phyloP scores from a whole-genome alignment of 1,284 basidiomycete genomes.

The Cryptococcus sp. region DNA sequence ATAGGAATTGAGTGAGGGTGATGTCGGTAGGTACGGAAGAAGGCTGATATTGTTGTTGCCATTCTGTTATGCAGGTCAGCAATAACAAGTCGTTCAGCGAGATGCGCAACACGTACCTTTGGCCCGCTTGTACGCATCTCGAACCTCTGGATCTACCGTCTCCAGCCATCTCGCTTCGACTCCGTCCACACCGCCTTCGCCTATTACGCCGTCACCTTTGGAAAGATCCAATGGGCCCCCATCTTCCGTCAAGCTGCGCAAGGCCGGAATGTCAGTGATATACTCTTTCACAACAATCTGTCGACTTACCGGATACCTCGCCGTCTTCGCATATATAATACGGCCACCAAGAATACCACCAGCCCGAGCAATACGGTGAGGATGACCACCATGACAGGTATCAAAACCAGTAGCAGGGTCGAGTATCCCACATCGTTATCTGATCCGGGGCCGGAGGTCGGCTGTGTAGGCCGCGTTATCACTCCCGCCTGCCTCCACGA shows the following conservation, averaged over 20 bases:
- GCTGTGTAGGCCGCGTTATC: conserved; percentile 2
- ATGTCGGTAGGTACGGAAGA: conserved; percentile 93
- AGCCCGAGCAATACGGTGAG: conserved; percentile 90
- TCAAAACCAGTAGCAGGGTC: conserved; percentile 43
- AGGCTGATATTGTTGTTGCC: conserved; percentile 85
- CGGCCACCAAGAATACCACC: conserved; percentile 81
- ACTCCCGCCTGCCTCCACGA: conserved; percentile 7
- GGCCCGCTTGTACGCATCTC: conserved; percentile 76
- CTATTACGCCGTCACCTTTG: conserved; percentile 82
- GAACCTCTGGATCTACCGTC: conserved; percentile 66
- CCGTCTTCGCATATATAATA: conserved; percentile 76
- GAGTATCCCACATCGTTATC: conserved; percentile 28
- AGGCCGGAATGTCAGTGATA: conserved; percentile 27
- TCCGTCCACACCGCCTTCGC: conserved; percentile 86
- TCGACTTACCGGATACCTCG: conserved; percentile 64
- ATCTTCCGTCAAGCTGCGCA: conserved; percentile 68
- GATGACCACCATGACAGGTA: conserved; percentile 88
- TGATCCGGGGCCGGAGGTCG: conserved; percentile 6
- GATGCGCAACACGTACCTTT: conserved; percentile 66
- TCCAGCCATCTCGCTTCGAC: conserved; percentile 94
- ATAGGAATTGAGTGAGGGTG: conserved; percentile 92
- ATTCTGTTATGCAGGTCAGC: conserved; percentile 61
- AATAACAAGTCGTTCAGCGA: not conserved
- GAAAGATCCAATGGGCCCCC: conserved; percentile 93
- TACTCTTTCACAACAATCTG: not conserved